A percentile compares a stretch with the other conserved stretches of the same genome.
These are phyloP conservation scores for Senecio squalidus DNA, from an alignment of 140 eudicot genomes.

Conservation along the genomic window DNA sequence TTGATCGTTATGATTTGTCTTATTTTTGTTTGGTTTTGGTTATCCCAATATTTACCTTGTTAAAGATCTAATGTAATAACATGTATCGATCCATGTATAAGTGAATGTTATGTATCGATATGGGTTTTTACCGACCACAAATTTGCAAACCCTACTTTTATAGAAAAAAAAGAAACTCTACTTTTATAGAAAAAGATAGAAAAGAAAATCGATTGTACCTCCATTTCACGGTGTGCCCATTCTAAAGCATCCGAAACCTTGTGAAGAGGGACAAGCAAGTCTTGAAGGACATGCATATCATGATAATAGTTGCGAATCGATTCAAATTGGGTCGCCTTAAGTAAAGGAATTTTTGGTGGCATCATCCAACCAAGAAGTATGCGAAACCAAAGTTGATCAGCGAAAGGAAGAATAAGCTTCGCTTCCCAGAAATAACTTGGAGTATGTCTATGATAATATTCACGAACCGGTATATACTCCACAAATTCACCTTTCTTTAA, in stretches of 20 bases:
- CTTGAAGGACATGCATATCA: constrained; percentile 79
- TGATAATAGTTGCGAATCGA: constrained; percentile 70
- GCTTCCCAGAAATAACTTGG: constrained; percentile 70
- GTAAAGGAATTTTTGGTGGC: constrained; percentile 82
- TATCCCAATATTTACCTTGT: too few species aligned
- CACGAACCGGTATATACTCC: constrained; percentile 70
- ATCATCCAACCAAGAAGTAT: constrained; percentile 67
- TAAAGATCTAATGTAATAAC: too few species aligned
- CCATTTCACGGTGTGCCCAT: constrained; percentile 72
- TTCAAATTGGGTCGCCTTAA: constrained; percentile 75
- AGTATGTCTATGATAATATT: constrained; percentile 79
- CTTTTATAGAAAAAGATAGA: too few species aligned
- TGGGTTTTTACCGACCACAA: too few species aligned
- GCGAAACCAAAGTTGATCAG: constrained; percentile 78
- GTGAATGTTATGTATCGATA: too few species aligned
- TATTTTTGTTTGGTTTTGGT: too few species aligned
- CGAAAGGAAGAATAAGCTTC: constrained; percentile 75
- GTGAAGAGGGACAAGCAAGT: constrained; percentile 73
- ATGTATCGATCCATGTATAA: too few species aligned
- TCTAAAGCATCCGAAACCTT: constrained; percentile 79
- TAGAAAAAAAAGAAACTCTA: too few species aligned
- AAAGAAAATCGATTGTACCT: too few species aligned
- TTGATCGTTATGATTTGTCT: too few species aligned
- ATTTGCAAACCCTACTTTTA: too few species aligned
- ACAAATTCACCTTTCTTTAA: constrained; percentile 62